phyloP scores from a whole-genome alignment of 306 rosid genomes.

The Datisca glomerata region DNA sequence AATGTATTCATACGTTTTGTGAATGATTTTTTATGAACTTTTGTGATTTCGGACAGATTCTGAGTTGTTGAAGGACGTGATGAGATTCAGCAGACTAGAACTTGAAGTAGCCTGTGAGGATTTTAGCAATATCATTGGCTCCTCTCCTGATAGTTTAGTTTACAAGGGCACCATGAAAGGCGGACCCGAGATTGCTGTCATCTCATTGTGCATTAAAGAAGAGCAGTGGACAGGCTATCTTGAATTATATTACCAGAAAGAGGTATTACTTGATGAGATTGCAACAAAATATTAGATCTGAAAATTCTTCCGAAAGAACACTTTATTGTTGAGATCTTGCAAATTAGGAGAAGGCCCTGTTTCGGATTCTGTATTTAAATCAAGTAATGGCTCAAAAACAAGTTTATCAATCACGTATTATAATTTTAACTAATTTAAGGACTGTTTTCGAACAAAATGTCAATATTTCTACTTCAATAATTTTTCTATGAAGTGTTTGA shows the following conservation, averaged over 20 bases:
- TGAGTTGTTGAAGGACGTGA: conserved; percentile 70
- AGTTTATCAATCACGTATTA: no score
- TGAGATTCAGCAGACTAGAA: conserved; percentile 69
- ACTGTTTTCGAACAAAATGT: no score
- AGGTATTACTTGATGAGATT: no score
- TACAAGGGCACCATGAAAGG: conserved; percentile 89
- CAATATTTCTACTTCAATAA: no score
- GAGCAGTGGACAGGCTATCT: conserved; percentile 88
- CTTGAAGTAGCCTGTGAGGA: conserved; percentile 99
- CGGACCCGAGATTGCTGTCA: conserved; percentile 95
- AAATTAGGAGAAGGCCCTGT: no score
- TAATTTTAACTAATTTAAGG: no score
- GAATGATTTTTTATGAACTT: conserved; percentile 13
- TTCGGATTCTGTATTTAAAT: no score
- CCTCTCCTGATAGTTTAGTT: conserved; percentile 92
- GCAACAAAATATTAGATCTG: no score
- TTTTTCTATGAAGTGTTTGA: background rate
- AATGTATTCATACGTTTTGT: background rate
- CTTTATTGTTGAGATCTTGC: no score
- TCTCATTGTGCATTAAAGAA: conserved; percentile 83
- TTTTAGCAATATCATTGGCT: conserved; percentile 95
- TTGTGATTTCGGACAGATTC: conserved; percentile 42
- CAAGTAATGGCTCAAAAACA: no score
- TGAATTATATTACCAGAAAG: conserved; percentile 88
- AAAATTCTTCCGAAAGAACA: no score